phyloP scores from a whole-genome alignment of 2,329 filamentous ascomycete species.

The Massarina eburnea region DNA sequence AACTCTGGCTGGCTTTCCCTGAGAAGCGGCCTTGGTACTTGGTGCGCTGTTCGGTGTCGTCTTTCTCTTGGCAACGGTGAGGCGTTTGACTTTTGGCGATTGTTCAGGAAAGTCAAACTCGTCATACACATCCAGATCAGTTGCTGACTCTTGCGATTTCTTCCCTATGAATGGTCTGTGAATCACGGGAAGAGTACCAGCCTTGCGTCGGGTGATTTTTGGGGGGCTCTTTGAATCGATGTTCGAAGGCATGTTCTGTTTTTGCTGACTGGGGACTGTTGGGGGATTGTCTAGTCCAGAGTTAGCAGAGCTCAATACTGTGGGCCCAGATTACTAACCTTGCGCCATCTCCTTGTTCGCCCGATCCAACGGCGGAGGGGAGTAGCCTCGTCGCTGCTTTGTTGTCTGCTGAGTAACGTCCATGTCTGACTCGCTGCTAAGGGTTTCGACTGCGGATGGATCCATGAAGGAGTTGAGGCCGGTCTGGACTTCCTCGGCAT shows the following conservation, averaged over 20 bases:
- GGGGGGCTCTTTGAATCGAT: too few species aligned
- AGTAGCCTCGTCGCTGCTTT: too few species aligned
- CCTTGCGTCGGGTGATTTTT: background rate
- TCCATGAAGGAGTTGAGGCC: slow-evolving; percentile 16
- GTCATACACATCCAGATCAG: background rate
- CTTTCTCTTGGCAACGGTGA: background rate
- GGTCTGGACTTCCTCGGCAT: slow-evolving; percentile 24
- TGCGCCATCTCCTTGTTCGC: too few species aligned
- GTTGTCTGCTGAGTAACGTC: background rate
- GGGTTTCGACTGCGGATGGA: background rate
- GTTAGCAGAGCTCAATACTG: too few species aligned
- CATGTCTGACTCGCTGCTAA: background rate
- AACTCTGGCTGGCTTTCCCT: background rate
- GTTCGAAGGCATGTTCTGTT: background rate
- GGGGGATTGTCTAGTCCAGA: too few species aligned
- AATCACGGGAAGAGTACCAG: slow-evolving; percentile 8
- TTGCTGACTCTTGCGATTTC: background rate
- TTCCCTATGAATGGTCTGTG: slow-evolving; percentile 2
- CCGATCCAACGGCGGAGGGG: too few species aligned
- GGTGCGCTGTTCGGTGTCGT: background rate
- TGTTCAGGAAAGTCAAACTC: slow-evolving; percentile 12
- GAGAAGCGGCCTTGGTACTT: background rate
- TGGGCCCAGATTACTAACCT: too few species aligned
- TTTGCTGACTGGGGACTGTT: too few species aligned
- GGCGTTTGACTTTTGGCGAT: slow-evolving; percentile 7